Evolutionary conservation across 2,329 filamentous ascomycete species (phyloP).

Genomic region (Fusarium musae): DNA sequence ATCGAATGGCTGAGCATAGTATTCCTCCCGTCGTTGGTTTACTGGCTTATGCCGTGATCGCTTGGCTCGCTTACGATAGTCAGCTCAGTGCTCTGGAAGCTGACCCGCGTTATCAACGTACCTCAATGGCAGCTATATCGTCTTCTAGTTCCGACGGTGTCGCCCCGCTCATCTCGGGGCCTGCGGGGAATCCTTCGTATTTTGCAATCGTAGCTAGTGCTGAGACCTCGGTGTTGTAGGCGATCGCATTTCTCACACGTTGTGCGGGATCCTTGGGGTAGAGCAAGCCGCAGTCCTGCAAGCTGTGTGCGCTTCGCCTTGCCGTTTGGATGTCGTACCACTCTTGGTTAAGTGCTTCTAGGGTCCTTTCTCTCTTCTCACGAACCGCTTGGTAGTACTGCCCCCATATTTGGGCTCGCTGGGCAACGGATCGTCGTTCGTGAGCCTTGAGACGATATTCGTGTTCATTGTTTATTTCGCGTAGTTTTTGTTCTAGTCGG

Average conservation of each 20-base stretch:
- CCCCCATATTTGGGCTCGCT: slow-evolving; percentile 85
- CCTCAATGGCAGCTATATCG: slow-evolving; percentile 89
- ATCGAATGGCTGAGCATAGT: slow-evolving; percentile 59
- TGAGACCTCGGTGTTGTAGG: slow-evolving; percentile 95
- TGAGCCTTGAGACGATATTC: slow-evolving; percentile 79
- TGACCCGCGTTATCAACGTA: slow-evolving; percentile 52
- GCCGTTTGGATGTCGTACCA: slow-evolving; percentile 95
- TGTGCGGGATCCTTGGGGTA: slow-evolving; percentile 82
- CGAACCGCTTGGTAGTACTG: slow-evolving; percentile 91
- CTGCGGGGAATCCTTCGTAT: slow-evolving; percentile 94
- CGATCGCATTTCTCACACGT: slow-evolving; percentile 84
- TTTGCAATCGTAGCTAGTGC: slow-evolving; percentile 91
- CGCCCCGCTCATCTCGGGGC: slow-evolving; percentile 82
- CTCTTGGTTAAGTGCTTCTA: slow-evolving; percentile 85
- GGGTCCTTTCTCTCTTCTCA: slow-evolving; percentile 81
- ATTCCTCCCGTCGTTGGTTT: slow-evolving; percentile 58
- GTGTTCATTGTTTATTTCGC: slow-evolving; percentile 78
- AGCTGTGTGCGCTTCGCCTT: slow-evolving; percentile 81
- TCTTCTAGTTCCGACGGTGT: slow-evolving; percentile 81
- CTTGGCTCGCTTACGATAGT: slow-evolving; percentile 48
- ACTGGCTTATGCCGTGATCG: slow-evolving; percentile 52
- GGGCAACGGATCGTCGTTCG: slow-evolving; percentile 79
- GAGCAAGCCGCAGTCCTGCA: slow-evolving; percentile 83
- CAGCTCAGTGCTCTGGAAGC: slow-evolving; percentile 39
- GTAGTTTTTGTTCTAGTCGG: slow-evolving; percentile 82